Percentiles rank a stretch among this genome's conserved stretches.
Evolutionary conservation across 305 asterid species (phyloP).

Genomic region (Lippia alba): DNA sequence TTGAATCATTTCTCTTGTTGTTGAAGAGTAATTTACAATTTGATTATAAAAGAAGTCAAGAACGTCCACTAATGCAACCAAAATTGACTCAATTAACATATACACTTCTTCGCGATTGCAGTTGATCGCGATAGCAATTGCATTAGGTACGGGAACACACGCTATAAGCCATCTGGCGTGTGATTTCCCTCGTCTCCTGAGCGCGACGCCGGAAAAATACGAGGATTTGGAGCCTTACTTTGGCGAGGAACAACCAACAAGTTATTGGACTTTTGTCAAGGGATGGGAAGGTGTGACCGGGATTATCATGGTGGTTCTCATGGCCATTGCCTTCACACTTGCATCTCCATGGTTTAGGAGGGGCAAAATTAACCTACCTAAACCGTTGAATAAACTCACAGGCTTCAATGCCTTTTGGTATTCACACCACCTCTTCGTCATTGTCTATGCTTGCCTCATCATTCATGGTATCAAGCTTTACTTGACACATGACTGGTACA

Average conservation of each 20-base stretch:
- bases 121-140: slow-evolving; percentile 79
- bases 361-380: slow-evolving; percentile 54
- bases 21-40: too few species aligned
- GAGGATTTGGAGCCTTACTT: slow-evolving; percentile 61
- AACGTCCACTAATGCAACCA: too few species aligned
- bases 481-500: slow-evolving; percentile 76
- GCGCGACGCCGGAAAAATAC: slow-evolving; percentile 60
- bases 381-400: slow-evolving; percentile 68
- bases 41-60: too few species aligned
- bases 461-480: slow-evolving; percentile 87
- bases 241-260: slow-evolving; percentile 64
- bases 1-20: too few species aligned
- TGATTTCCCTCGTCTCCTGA: slow-evolving; percentile 74
- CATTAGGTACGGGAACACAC: slow-evolving; percentile 73
- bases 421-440: slow-evolving; percentile 79
- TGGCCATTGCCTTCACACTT: slow-evolving; percentile 84
- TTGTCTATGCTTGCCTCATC: slow-evolving; percentile 74
- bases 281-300: slow-evolving; percentile 88
- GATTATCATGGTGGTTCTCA: slow-evolving; percentile 77
- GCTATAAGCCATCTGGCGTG: slow-evolving; percentile 74
- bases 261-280: slow-evolving; percentile 73
- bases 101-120: slow-evolving; percentile 21
- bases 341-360: slow-evolving; percentile 86
- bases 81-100: background rate
- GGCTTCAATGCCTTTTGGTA: slow-evolving; percentile 98